Evolutionary conservation across 2,329 filamentous ascomycete species (phyloP), one percentile per base, ranked within the genome.

Genomic region (Nothophoma quercina): DNA sequence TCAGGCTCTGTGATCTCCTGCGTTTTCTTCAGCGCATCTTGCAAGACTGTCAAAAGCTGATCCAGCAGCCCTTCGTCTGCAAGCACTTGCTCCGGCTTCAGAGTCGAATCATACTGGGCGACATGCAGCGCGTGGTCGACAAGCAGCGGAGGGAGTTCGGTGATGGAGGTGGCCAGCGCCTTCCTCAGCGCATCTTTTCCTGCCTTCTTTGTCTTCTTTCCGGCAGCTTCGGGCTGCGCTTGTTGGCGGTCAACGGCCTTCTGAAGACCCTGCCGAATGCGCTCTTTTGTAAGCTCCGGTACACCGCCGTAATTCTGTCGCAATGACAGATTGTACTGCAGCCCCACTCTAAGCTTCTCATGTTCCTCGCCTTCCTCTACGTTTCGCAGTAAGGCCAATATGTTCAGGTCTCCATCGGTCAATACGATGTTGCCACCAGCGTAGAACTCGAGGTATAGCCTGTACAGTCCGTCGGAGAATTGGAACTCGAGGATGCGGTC

Each of bases 391-490:
- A 99, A 77, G 0, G 89, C 86, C 28, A 98, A 73, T 48, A 98
- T 93, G 58, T 88, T 95, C 44, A 93, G 79, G 19, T 96, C 88
- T 42, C 82, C 83, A 70, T 98, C 92, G 2, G 95, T 96, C 45
- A 99, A 81, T 56, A 99, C 91, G 55, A 99, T 88, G 71, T 99
- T 99, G 36, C 95, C 95, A 44, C 90, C 90, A 1, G 95, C 93
- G 71, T 96, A 99, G 78, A 99, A 99, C 76, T 99, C 95, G 22
- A 99, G 79, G 71, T 91, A 97, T 18, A 99, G 75, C 33, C 88
- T 83, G 71, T 96, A 97, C 63, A 88, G 83, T 9, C 95, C 95
- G 79, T 98, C 92, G 64, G 90, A 96, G 72, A 99, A 97, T 65
- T 89, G 84, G 46, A 99, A 86, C 72, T 98, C 91, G 45, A 99